A percentile compares a stretch with the other conserved stretches of the same genome.
Evolutionary conservation across 1,139 yeast species (phyloP).

Genomic region (Hyphopichia khmerensis): DNA sequence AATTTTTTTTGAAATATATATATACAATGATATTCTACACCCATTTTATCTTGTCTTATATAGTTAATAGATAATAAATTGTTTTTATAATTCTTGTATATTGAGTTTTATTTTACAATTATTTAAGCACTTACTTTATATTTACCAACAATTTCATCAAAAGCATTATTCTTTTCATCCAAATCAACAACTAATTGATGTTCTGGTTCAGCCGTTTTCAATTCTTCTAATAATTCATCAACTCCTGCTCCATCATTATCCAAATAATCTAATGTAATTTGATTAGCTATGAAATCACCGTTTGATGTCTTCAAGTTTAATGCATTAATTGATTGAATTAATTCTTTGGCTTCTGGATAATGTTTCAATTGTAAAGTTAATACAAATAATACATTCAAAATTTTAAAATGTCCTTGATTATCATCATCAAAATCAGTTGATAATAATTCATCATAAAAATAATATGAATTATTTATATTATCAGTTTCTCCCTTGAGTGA

Average conservation of each 20-base stretch:
- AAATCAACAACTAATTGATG: constrained; percentile 55
- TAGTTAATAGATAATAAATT: neutral
- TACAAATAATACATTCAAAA: constrained; percentile 38
- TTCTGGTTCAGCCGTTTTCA: constrained; percentile 41
- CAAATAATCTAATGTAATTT: constrained; percentile 53
- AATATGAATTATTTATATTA: constrained; percentile 59
- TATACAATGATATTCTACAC: no score
- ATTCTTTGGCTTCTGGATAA: constrained; percentile 46
- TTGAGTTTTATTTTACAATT: no score
- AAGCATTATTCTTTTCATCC: constrained; percentile 50
- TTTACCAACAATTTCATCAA: constrained; percentile 57
- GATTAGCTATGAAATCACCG: constrained; percentile 58
- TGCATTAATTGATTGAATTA: constrained; percentile 41
- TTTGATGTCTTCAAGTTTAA: constrained; percentile 29
- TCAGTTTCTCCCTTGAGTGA: constrained; percentile 56
- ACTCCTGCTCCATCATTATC: constrained; percentile 45
- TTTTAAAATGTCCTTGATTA: constrained; percentile 33
- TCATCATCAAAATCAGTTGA: constrained; percentile 45
- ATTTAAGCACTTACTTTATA: constrained; percentile 23
- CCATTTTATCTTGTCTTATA: neutral
- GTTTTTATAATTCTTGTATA: neutral
- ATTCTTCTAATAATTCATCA: constrained; percentile 37
- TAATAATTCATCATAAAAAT: constrained; percentile 71
- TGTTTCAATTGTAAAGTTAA: constrained; percentile 47
- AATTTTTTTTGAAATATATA: no score